Conservation (phyloP, 2,329 filamentous ascomycete species). For the Blumeriella jaapii region DNA sequence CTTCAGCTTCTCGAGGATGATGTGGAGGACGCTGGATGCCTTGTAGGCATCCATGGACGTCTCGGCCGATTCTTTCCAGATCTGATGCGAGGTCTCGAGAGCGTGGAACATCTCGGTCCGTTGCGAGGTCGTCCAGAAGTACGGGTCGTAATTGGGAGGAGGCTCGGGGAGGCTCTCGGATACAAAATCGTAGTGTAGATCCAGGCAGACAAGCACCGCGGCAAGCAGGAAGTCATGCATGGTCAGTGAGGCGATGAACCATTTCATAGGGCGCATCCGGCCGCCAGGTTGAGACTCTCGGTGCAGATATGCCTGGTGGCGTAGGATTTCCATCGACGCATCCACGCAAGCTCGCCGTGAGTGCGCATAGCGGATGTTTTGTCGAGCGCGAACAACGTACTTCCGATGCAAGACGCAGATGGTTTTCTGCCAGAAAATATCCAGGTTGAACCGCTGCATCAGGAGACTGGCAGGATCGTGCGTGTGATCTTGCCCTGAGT, state of each 20-base stretch:
- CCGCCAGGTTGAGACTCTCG: constrained; percentile 62
- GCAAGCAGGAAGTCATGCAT: constrained; percentile 79
- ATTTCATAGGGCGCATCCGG: constrained; percentile 60
- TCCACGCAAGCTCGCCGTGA: constrained; percentile 78
- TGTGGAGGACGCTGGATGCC: constrained; percentile 64
- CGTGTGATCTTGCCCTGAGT: constrained; percentile 60
- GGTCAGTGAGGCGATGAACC: constrained; percentile 68
- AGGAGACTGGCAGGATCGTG: constrained; percentile 75
- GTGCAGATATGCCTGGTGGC: constrained; percentile 65
- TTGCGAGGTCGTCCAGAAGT: constrained; percentile 46
- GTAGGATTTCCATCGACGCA: constrained; percentile 70
- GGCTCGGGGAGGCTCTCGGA: constrained; percentile 25
- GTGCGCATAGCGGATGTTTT: constrained; percentile 72
- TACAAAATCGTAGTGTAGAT: constrained; percentile 60
- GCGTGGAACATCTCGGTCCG: constrained; percentile 65
- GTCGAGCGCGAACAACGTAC: constrained; percentile 66
- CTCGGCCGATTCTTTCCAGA: constrained; percentile 71
- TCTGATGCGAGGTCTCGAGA: constrained; percentile 59
- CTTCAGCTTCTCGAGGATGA: constrained; percentile 74
- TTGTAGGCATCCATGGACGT: constrained; percentile 85
- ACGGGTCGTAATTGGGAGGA: constrained; percentile 34
- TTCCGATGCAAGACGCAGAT: constrained; percentile 82
- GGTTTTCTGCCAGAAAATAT: constrained; percentile 79
- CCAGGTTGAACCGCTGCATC: constrained; percentile 73
- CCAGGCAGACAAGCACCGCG: constrained; percentile 72